phyloP scores from a whole-genome alignment of 2,329 filamentous ascomycete species.

The Botrytis fragariae region DNA sequence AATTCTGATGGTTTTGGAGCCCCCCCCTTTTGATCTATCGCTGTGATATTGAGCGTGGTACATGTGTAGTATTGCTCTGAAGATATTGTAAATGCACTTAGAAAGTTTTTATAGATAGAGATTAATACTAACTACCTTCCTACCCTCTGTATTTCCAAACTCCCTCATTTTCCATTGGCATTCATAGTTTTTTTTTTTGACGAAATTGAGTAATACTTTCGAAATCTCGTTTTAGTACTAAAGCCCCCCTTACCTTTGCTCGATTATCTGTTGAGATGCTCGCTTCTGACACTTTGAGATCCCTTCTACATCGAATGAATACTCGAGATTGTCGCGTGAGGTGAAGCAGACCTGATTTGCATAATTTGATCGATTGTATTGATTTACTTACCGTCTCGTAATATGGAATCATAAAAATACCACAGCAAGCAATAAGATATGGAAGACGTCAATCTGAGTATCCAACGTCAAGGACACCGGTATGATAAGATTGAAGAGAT shows the following conservation, averaged over 20 bases:
- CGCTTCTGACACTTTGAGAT: too few relatives aligned
- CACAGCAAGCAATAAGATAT: neutral
- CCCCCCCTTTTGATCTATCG: neutral
- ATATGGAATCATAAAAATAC: neutral
- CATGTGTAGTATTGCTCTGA: neutral
- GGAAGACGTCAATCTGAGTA: neutral
- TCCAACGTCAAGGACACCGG: neutral
- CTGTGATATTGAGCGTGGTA: neutral
- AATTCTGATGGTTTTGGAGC: neutral
- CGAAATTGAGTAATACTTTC: too few relatives aligned
- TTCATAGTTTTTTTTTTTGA: neutral
- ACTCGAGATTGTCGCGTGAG: neutral
- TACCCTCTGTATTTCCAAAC: too few relatives aligned
- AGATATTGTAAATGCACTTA: neutral
- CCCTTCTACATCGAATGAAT: neutral
- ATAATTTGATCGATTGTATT: neutral
- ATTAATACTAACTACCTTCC: neutral
- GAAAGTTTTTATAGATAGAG: neutral
- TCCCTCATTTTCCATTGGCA: neutral
- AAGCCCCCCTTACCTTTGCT: neutral
- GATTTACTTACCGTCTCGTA: neutral
- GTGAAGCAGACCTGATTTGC: neutral
- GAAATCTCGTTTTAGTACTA: too few relatives aligned
- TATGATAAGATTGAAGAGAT: neutral
- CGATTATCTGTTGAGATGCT: neutral